Base-by-base conservation (phyloP, 208 protist species). In the Leishmania lainsoni region DNA sequence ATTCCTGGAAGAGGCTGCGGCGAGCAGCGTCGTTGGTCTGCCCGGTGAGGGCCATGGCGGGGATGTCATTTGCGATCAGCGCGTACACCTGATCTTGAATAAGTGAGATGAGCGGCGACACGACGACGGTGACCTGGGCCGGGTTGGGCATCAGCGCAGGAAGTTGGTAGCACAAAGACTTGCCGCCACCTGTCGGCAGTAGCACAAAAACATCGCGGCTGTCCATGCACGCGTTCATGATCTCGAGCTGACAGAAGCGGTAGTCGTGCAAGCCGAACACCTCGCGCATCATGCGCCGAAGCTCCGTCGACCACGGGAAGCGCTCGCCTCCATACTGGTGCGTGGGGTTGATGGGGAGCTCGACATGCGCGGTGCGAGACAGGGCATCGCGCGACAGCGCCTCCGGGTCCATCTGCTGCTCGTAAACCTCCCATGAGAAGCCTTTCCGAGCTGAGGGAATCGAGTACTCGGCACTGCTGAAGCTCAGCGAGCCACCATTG, bases 151-250 rank as follows among this genome's bases (percentile, higher is more conserved):
- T 80, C 71, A 98, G 84, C 48, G 97, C 97, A 10, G 98, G 95
- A 29, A 99, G 94, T 87, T 99, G 98, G 86, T 99, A 99, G 83
- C 94, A 98, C 29, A 99, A 89, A 22, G 96, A 99, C 92, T 99
- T 99, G 49, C 98, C 98, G 42, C 92, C 93, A 52, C 98, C 98
- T 10, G 98, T 99, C 20, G 98, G 97, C 29, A 98, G 88, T 52
- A 99, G 87, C 39, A 99, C 98, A 89, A 99, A 99, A 12, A 97
- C 91, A 77, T 99, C 98, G 59, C 91, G 84, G 17, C 79, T 84
- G 70, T 90, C 84, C 87, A 99, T 93, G 56, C 91, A 92, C 1
- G 97, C 97, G 90, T 99, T 99, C 84, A 99, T 99, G 54, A 98
- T 91, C 75, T 98, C 97, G 22, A 94, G 86, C 89, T 99, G 98